Evolutionary conservation across 148 eudicot species (phyloP).

Genomic region (Oxyria digyna): DNA sequence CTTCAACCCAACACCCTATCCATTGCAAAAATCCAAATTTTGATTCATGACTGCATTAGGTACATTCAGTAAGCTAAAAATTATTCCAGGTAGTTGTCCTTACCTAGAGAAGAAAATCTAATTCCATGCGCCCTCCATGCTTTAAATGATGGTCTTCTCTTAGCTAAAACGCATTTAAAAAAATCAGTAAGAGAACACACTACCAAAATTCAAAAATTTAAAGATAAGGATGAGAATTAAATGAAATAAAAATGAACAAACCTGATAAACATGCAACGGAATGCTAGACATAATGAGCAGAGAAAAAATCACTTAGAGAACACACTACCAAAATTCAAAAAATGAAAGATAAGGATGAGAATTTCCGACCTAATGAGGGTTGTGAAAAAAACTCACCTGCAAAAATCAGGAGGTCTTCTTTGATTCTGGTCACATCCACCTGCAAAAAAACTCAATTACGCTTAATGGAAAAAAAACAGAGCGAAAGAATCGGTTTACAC

Average conservation of each 20-base stretch:
- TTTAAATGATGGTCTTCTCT: conserved; percentile 95
- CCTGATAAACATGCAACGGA: neutral
- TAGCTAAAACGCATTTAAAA: conserved; percentile 66
- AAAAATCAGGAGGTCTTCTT: too few relatives aligned
- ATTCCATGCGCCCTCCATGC: conserved; percentile 96
- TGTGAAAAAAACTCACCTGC: too few relatives aligned
- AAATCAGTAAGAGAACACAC: too few relatives aligned
- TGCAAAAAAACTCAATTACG: too few relatives aligned
- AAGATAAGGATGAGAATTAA: neutral
- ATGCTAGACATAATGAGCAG: neutral
- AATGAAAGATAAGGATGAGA: too few relatives aligned
- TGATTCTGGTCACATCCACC: too few relatives aligned
- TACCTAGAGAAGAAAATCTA: conserved; percentile 95
- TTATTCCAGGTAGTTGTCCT: neutral
- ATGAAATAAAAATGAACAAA: neutral
- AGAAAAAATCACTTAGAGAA: too few relatives aligned
- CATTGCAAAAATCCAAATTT: neutral
- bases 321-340: too few relatives aligned
- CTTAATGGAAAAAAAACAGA: too few relatives aligned
- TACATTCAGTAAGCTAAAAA: neutral
- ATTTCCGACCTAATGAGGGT: too few relatives aligned
- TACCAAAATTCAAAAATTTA: neutral
- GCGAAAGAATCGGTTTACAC: too few relatives aligned
- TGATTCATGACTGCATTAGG: neutral
- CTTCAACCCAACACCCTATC: conserved; percentile 89